These are phyloP conservation scores for Psophocarpus tetragonolobus DNA, from an alignment of 306 rosid genomes.

Conservation along the genomic window DNA sequence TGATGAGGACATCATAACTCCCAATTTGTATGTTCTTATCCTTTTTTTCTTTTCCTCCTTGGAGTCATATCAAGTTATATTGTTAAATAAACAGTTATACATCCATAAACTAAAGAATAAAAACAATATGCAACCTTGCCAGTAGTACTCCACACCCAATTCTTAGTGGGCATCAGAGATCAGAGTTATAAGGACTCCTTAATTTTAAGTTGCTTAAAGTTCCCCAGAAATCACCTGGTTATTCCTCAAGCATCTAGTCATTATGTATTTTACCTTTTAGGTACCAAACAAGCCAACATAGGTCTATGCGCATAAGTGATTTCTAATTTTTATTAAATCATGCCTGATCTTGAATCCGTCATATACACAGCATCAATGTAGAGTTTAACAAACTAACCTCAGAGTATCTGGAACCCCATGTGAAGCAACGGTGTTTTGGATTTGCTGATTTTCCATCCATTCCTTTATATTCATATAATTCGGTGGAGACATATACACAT, in stretches of 20 bases:
- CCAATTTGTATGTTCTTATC: too few relatives aligned
- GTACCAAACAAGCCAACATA: not conserved
- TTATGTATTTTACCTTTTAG: constrained; percentile 4
- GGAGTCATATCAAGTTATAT: too few relatives aligned
- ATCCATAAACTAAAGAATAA: not conserved
- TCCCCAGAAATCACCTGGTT: not conserved
- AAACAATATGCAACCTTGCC: not conserved
- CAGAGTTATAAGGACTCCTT: not conserved
- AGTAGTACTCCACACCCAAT: constrained; percentile 7
- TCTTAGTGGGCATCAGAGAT: not conserved
- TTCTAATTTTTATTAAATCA: not conserved
- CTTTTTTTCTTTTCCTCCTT: too few relatives aligned
- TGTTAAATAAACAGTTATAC: not conserved
- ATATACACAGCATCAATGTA: constrained; percentile 8
- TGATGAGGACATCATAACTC: too few relatives aligned
- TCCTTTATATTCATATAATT: constrained; percentile 82
- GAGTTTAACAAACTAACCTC: constrained; percentile 67
- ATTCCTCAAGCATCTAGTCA: constrained; percentile 1
- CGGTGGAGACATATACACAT: constrained; percentile 88
- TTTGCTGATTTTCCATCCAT: constrained; percentile 78
- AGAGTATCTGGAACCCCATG: constrained; percentile 82
- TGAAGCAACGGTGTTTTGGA: constrained; percentile 67
- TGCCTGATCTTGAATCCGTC: not conserved
- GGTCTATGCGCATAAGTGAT: not conserved
- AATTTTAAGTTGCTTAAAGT: not conserved